phyloP scores from a whole-genome alignment of 2,329 filamentous ascomycete genomes.

The Diplodia corticola region DNA sequence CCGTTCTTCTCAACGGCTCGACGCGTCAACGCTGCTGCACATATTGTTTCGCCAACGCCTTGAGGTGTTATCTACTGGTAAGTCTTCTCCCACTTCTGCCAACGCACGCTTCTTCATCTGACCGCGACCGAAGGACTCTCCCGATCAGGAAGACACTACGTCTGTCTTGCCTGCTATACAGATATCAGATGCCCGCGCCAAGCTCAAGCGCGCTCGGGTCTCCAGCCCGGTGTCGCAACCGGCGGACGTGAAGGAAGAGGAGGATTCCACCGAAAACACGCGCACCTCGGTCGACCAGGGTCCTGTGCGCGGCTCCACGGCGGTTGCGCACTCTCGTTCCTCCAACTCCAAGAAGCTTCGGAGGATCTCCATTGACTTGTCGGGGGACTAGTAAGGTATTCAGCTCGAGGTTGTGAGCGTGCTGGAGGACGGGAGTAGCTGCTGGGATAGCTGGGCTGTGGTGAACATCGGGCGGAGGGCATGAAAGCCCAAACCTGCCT shows the following conservation, averaged over 20 bases:
- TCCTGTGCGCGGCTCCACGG: background rate
- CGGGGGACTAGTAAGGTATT: background rate
- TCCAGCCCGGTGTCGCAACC: background rate
- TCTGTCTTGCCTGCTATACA: background rate
- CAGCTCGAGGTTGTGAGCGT: too few species aligned
- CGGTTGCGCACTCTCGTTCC: background rate
- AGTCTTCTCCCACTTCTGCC: background rate
- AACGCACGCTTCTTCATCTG: background rate
- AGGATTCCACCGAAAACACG: background rate
- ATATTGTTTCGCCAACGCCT: background rate
- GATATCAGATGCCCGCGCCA: background rate
- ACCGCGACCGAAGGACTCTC: background rate
- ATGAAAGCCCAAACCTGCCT: too few species aligned
- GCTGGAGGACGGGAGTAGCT: too few species aligned
- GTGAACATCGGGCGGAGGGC: too few species aligned
- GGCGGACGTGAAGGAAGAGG: background rate
- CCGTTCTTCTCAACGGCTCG: background rate
- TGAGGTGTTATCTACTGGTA: background rate
- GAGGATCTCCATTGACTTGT: background rate
- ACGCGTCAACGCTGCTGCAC: background rate
- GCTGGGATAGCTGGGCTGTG: too few species aligned
- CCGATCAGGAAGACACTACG: background rate
- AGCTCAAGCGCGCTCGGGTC: background rate
- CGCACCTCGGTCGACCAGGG: background rate
- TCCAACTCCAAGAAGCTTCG: background rate